phyloP scores from a whole-genome alignment of 345 rosid genomes.

The Kernera saxatilis region DNA sequence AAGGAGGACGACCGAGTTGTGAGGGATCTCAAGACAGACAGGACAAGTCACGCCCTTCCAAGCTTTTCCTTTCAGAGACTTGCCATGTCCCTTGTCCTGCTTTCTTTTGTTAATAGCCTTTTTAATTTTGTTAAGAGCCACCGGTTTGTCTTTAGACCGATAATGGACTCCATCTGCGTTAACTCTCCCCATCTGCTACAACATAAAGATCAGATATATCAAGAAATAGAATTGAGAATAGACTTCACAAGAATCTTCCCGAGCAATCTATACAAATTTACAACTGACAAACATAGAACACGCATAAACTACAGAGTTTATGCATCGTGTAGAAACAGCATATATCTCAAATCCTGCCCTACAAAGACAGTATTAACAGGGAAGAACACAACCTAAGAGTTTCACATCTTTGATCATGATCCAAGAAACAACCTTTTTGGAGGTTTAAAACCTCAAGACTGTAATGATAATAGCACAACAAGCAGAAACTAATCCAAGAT shows the following conservation, averaged over 20 bases:
- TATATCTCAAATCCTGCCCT: background rate
- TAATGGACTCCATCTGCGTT: conserved; percentile 28
- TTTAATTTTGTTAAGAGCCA: conserved; percentile 18
- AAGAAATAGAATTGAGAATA: background rate
- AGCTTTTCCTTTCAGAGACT: conserved; percentile 48
- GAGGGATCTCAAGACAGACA: conserved; percentile 77
- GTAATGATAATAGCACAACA: background rate
- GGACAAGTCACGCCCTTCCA: conserved; percentile 68
- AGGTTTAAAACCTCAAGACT: background rate
- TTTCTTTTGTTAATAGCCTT: conserved; percentile 25
- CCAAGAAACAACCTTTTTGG: background rate
- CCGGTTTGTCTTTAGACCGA: conserved; percentile 15
- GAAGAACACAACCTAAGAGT: background rate
- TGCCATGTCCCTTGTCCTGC: conserved; percentile 25
- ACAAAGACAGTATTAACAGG: background rate
- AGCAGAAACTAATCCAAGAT: background rate
- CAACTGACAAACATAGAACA: background rate
- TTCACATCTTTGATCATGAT: background rate
- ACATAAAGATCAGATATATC: background rate
- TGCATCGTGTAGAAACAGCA: background rate
- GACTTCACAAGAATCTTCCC: background rate
- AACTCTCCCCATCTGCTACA: conserved; percentile 48
- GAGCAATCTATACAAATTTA: background rate
- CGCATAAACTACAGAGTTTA: background rate
- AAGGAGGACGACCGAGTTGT: conserved; percentile 77